Base-by-base conservation (phyloP, 2,329 filamentous ascomycete genomes). In the Akanthomyces uredinophilus region DNA sequence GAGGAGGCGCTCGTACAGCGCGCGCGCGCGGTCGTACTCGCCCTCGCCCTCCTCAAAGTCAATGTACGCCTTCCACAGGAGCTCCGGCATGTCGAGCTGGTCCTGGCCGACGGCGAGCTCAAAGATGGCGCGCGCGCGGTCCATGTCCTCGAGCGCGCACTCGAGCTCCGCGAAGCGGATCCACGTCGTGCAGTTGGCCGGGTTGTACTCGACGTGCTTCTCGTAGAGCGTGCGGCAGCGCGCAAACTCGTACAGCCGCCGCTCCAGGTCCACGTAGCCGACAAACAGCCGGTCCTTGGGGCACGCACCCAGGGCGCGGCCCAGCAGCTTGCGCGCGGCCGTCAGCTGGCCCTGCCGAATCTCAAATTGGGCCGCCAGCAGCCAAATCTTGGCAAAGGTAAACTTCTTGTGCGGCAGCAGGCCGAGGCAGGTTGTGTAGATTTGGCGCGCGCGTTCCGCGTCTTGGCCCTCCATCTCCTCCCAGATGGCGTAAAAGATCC, bases 31-130 rank as follows among this genome's bases (percentile, higher is more conserved):
- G 59, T 92, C 91, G 74, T 94, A 97, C 74, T 97, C 92, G 70
- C 88, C 91, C 74, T 96, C 92, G 69, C 96, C 92, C 72, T 98
- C 94, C 76, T 99, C 95, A 71, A 98, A 98, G 75, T 99, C 95
- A 69, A 99, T 98, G 75, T 96, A 99, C 1, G 92, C 87, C 78
- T 98, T 98, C 95, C 95, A 99, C 1, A 98, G 81, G 57, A 98
- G 81, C 77, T 99, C 95, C 0, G 95, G 95, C 95, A 99, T 99
- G 74, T 99, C 95, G 16, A 99, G 82, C 37, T 87, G 84, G 1
- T 88, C 83, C 74, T 98, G 93, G 54, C 85, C 81, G 64, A 97
- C 88, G 3, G 91, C 94, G 32, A 98, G 82, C 76, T 98, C 94
- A 72, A 92, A 98, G 68, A 99, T 96, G 51, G 90, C 93, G 49